Evolutionary conservation across 1,284 basidiomycete genomes (phyloP), one percentile per base, ranked within the genome.

Genomic region (Sporisorium scitamineum): DNA sequence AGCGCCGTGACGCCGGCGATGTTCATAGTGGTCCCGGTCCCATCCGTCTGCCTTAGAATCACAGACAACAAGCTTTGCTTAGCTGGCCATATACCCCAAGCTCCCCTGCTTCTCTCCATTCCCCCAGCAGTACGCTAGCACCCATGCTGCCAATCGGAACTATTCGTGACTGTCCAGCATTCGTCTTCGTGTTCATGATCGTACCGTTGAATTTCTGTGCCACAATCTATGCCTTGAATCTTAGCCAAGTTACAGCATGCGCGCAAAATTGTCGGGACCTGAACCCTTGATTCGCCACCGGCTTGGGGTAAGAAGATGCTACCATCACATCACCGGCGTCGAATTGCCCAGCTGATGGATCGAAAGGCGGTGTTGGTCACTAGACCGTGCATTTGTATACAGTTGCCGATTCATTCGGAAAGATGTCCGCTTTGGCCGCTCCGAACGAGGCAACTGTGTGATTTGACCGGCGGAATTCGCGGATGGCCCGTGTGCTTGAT

Each of bases 401-500:
- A 20, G 41, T 20, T n/a, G 47, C 29, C 47, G 48, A 50, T 29
- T 31, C 16, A 27, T 11, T 42, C 48, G 48, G 48, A 29, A 42
- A 10, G 27, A 31, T n/a, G 29, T 31, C 29, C 29, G 16, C 27
- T 3, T 37, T 52, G 50, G 22, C 50, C 14, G 18, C 20, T 34
- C 2, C 5, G 24, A 27, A 24, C 50, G 50, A 52, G 50, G 22
- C 50, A 52, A 5, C 3, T 18, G 2, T 37, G n/a, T 37, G 31
- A 47, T 11, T 26, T 27, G 22, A 11, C 50, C 53, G 39, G 41
- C 13, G 20, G 11, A 31, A 44, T 52, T 60, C 41, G 13, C 24
- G 48, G 47, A 44, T 68, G 65, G 65, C 39, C 65, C 59, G 65
- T 61, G 65, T 57, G 59, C 32, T 18, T 50, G 3, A n/a, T n/a